Evolutionary conservation across 139 green algal species (phyloP), one percentile per base, ranked within the genome.

Genomic region (Chlorella sp.): DNA sequence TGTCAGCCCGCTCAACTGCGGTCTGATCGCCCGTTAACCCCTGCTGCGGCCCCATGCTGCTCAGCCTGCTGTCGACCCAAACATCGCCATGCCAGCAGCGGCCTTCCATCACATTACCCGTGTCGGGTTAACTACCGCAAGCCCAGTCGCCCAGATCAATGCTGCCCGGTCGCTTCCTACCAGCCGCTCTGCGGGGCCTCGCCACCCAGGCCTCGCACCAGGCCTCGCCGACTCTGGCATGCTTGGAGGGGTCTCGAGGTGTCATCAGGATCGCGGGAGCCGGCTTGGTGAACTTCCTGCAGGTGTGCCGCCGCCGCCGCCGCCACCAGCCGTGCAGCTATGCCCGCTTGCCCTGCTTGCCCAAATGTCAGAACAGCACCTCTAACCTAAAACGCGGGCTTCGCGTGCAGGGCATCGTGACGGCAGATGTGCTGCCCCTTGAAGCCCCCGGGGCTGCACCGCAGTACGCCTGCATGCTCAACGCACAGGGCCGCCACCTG

Each of bases 401-500:
- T n/a, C 51, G 16, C 51, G 43, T 41, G 30, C 54, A 44, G 76
- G 28, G n/a, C 4, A 13, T 96, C 28, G 79, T 94, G 0, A 95
- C 92, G 2, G 96, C 95, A 34, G 94, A 96, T 58, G 74, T 94
- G 14, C 60, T 82, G 0, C 43, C 73, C 0, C 41, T 96, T 34
- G 85, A 88, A 14, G 43, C 81, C 3, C 64, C 77, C 51, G 82
- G 81, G 2, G 69, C 78, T 1, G 24, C 80, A 0, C 86, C 90
- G 0, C 72, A 94, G 51, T 97, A 97, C 73, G 83, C 90, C 1
- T 76, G 86, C 48, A 84, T 97, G 28, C 90, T 97, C 2, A 97
- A 91, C 24, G 87, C 92, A 0, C 95, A 97, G 75, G 94, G 94
- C 24, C 91, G 95, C 36, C 90, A 92, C 72, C 80, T 96, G 46